Percentiles rank a stretch among this genome's conserved stretches.
Evolutionary conservation across 768 basidiomycete species (phyloP).

Genomic region (Naganishia randhawae): DNA sequence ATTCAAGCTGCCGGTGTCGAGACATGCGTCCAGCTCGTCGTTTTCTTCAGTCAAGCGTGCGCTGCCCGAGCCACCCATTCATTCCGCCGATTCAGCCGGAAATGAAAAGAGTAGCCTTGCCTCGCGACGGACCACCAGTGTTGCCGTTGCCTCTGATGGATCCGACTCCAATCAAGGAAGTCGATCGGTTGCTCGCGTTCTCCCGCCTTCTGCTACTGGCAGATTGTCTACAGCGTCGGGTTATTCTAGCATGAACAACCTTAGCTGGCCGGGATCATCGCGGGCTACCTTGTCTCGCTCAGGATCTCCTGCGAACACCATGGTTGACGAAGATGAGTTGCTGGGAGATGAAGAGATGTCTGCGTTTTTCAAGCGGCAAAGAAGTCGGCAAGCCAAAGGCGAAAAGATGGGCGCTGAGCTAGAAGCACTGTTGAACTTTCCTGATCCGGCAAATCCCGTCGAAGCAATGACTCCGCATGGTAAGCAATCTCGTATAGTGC

Average conservation of each 20-base stretch:
- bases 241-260: slow-evolving; percentile 12
- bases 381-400: slow-evolving; percentile 67
- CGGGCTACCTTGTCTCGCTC: slow-evolving; percentile 12
- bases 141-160: neutral
- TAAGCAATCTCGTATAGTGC: neutral
- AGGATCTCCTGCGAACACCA: slow-evolving; percentile 16
- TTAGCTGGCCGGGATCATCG: neutral
- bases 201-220: neutral
- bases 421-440: slow-evolving; percentile 83
- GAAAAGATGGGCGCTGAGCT: slow-evolving; percentile 81
- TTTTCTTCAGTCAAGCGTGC: neutral
- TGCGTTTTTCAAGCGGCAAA: slow-evolving; percentile 83
- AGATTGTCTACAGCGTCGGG: slow-evolving; percentile 4
- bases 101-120: neutral
- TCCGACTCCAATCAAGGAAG: neutral
- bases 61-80: slow-evolving; percentile 7
- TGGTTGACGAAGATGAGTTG: slow-evolving; percentile 45
- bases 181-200: neutral
- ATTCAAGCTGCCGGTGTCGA: neutral
- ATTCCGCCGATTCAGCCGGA: neutral
- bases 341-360: slow-evolving; percentile 93
- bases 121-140: neutral
- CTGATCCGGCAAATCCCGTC: slow-evolving; percentile 75
- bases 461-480: slow-evolving; percentile 30
- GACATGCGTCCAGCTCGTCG: slow-evolving; percentile 1